Conservation (phyloP, 2,329 filamentous ascomycete genomes). For the Geosmithia flava region DNA sequence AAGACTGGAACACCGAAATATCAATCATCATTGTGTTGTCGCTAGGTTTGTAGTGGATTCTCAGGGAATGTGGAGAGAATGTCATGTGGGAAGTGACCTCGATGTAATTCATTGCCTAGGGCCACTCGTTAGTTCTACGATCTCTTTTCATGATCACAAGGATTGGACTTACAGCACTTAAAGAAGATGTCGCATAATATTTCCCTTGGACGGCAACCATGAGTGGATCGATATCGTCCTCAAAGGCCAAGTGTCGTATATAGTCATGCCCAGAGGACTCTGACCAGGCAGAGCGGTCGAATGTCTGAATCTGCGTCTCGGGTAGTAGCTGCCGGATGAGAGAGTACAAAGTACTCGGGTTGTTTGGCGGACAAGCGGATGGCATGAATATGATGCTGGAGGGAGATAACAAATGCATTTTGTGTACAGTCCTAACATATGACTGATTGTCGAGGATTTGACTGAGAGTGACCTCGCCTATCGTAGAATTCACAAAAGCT, state of each 20-base stretch:
- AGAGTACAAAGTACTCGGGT: slow-evolving; percentile 60
- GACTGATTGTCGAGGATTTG: slow-evolving; percentile 91
- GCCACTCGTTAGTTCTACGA: slow-evolving; percentile 6
- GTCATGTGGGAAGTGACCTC: slow-evolving; percentile 55
- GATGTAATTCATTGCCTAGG: slow-evolving; percentile 67
- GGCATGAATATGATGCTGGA: slow-evolving; percentile 68
- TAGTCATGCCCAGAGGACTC: slow-evolving; percentile 67
- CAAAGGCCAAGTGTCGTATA: slow-evolving; percentile 67
- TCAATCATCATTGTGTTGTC: slow-evolving; percentile 96
- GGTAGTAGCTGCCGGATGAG: slow-evolving; percentile 52
- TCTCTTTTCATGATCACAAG: not conserved
- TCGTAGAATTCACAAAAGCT: slow-evolving; percentile 77
- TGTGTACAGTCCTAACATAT: slow-evolving; percentile 79
- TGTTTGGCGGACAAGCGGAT: slow-evolving; percentile 51
- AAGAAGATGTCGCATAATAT: slow-evolving; percentile 73
- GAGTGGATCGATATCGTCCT: slow-evolving; percentile 67
- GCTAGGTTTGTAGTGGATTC: slow-evolving; percentile 76
- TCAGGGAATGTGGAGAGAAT: slow-evolving; percentile 69
- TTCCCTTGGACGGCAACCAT: slow-evolving; percentile 72
- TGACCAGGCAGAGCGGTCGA: slow-evolving; percentile 76
- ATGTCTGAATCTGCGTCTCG: slow-evolving; percentile 21
- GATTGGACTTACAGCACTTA: slow-evolving; percentile 57
- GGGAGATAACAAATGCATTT: slow-evolving; percentile 69
- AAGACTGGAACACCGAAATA: slow-evolving; percentile 68
- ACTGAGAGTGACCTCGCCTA: slow-evolving; percentile 72